Conservation (phyloP, 2,329 filamentous ascomycete species). For the Fusarium sp. region DNA sequence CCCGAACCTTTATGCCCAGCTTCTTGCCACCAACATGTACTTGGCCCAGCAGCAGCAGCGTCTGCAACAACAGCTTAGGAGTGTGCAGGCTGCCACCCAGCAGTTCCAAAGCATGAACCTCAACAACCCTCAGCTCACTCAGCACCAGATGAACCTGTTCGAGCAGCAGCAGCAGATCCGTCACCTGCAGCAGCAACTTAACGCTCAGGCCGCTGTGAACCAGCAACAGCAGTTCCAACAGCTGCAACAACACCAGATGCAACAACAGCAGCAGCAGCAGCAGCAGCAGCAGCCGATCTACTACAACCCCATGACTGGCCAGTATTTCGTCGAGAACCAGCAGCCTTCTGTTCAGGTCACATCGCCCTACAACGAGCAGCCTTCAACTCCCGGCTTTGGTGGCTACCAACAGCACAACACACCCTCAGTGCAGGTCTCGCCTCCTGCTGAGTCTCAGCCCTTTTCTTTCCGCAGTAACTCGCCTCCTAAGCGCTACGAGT, state of each 20-base stretch:
- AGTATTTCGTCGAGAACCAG: slow-evolving; percentile 82
- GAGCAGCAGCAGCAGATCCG: slow-evolving; percentile 59
- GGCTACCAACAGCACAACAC: slow-evolving; percentile 62
- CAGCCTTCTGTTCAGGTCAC: slow-evolving; percentile 59
- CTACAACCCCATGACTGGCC: slow-evolving; percentile 87
- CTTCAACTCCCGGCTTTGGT: slow-evolving; percentile 53
- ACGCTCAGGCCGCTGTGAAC: slow-evolving; percentile 54
- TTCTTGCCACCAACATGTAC: slow-evolving; percentile 91
- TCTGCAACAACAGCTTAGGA: slow-evolving; percentile 91
- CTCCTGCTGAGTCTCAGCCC: slow-evolving; percentile 73
- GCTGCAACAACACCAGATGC: slow-evolving; percentile 56
- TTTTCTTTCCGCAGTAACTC: slow-evolving; percentile 71
- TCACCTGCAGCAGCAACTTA: slow-evolving; percentile 57
- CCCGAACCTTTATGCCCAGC: slow-evolving; percentile 85
- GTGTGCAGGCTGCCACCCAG: slow-evolving; percentile 83
- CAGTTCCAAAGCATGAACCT: slow-evolving; percentile 84
- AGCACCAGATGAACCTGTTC: slow-evolving; percentile 62
- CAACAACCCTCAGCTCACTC: slow-evolving; percentile 62
- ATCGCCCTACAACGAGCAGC: slow-evolving; percentile 59
- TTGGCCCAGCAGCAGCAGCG: slow-evolving; percentile 95
- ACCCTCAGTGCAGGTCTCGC: slow-evolving; percentile 85
- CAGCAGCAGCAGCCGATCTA: slow-evolving; percentile 76
- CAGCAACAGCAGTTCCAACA: slow-evolving; percentile 41
- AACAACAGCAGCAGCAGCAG: slow-evolving; percentile 58
- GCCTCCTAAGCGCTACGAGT: slow-evolving; percentile 74